A percentile compares a stretch with the other conserved stretches of the same genome.
phyloP scores from a whole-genome alignment of 2,329 filamentous ascomycete genomes.

The Ilyonectria mors-panacis region DNA sequence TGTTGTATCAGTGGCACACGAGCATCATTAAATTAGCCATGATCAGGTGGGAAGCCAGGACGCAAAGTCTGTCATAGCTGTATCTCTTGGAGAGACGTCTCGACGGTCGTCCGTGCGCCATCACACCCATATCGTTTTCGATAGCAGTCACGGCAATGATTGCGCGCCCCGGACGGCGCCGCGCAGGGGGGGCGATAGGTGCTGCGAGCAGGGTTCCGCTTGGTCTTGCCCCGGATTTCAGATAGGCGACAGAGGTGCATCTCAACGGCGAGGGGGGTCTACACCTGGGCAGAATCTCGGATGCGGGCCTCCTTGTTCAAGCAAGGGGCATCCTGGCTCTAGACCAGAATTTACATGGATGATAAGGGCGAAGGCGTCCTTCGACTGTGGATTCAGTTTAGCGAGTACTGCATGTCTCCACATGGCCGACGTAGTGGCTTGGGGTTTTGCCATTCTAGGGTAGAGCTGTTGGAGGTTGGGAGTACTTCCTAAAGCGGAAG shows the following conservation, averaged over 20 bases:
- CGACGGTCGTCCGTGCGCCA: not conserved
- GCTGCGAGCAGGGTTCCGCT: not conserved
- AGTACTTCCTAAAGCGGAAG: conserved; percentile 19
- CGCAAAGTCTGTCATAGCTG: not conserved
- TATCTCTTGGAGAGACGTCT: not conserved
- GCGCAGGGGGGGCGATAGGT: not conserved
- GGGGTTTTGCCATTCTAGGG: not conserved
- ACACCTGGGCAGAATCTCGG: not conserved
- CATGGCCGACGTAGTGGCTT: not conserved
- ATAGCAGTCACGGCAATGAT: conserved; percentile 4
- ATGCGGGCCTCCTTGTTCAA: not conserved
- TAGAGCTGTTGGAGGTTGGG: not conserved
- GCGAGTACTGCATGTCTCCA: not conserved
- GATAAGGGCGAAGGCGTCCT: no score
- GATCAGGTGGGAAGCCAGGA: not conserved
- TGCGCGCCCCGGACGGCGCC: not conserved
- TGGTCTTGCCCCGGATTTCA: conserved; percentile 11
- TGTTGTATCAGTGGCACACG: not conserved
- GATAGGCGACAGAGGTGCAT: not conserved
- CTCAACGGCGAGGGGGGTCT: not conserved
- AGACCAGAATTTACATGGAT: not conserved
- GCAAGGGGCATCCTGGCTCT: conserved; percentile 3
- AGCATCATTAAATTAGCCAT: not conserved
- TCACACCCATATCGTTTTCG: not conserved
- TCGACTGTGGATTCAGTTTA: not conserved